Base-by-base conservation (phyloP, 495 filamentous ascomycete genomes). In the Margaritispora aquatica region DNA sequence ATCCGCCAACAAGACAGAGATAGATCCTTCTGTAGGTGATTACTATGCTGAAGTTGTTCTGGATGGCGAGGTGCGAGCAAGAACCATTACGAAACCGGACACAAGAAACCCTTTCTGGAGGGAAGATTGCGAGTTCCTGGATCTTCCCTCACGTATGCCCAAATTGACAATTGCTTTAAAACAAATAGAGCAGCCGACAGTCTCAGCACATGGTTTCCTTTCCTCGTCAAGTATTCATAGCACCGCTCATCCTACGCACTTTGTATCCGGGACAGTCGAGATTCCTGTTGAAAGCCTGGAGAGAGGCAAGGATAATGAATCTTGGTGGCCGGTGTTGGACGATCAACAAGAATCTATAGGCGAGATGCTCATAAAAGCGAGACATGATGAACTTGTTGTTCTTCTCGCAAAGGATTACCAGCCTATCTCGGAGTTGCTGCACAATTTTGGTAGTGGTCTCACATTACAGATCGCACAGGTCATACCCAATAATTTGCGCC, bases 41-140 rank as follows among this genome's bases (percentile, higher is more conserved):
- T 96, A 93, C 64, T 91, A 95, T 55, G 89, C 89, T 15, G 95
- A 99, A 72, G 84, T 97, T n/a, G 80, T 93, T 2, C 74, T 99
- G 13, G 94, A 97, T 71, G 89, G 89, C 13, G 91, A 97, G 65
- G 83, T 93, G 29, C 81, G 93, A 55, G 89, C 89, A 17, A 86
- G 89, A 61, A 97, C 94, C 10, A 86, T 87, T 24, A 85, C 89
- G 21, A 92, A 92, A 71, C 78, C 80, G 58, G 88, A 90, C 56
- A 92, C 88, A 15, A 84, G 82, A 52, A 90, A 85, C 66, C 94
- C 92, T 0, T 96, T 97, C 63, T 99, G 95, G 94, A 80, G 92
- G 26, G 94, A 97, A 74, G 91, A 93, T 44, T 92, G 90, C 64
- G 83, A 88, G 49, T 96, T 97, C 67, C 74, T 76, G 41, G 92